These are phyloP conservation scores for Heritiera littoralis DNA, from an alignment of 345 rosid genomes.

Conservation along the genomic window DNA sequence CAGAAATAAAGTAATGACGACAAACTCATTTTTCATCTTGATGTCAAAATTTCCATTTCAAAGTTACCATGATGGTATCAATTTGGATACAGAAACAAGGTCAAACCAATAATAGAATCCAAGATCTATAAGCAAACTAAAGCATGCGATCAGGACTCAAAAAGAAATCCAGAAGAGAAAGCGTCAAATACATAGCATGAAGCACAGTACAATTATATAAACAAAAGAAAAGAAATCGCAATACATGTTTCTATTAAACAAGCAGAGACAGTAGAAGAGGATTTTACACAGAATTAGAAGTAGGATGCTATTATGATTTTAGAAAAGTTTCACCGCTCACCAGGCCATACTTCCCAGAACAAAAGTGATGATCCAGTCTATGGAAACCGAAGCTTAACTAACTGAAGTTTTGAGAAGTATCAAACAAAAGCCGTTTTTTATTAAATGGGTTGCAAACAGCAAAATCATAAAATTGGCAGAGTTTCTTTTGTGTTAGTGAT, in stretches of 20 bases:
- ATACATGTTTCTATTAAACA: too few species aligned
- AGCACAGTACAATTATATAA: not conserved
- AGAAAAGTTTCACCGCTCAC: too few species aligned
- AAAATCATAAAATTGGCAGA: not conserved
- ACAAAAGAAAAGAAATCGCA: not conserved
- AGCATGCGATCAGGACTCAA: not conserved
- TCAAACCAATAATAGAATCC: not conserved
- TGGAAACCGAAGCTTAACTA: not conserved
- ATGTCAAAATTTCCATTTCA: not conserved
- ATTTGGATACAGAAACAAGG: not conserved
- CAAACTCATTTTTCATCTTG: not conserved
- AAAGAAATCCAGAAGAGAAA: not conserved
- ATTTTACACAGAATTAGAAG: not conserved
- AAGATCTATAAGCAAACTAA: not conserved
- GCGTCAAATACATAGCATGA: constrained; percentile 1
- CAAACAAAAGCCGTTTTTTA: not conserved
- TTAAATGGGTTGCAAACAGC: not conserved
- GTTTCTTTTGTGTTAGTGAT: not conserved
- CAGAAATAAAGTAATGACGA: too few species aligned
- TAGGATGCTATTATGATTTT: not conserved
- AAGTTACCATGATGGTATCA: too few species aligned
- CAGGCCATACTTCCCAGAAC: not conserved
- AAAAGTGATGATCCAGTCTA: constrained; percentile 1
- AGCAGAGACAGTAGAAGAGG: too few species aligned
- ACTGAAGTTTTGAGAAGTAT: not conserved